These are phyloP conservation scores for Elsinoe fawcettii DNA, from an alignment of 2,329 filamentous ascomycete genomes.

Conservation along the genomic window DNA sequence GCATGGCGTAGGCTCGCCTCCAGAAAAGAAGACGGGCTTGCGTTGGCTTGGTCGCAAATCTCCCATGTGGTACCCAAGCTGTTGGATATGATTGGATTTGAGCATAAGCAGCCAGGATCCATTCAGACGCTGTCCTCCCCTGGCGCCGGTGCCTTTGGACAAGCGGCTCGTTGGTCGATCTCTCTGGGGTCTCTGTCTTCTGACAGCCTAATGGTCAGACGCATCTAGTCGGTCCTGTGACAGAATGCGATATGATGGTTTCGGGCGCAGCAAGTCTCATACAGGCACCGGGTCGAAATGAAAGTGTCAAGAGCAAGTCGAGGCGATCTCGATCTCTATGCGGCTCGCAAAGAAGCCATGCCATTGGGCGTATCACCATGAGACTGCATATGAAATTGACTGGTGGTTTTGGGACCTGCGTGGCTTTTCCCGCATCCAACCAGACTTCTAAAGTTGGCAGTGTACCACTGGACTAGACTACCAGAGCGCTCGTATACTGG, in stretches of 20 bases:
- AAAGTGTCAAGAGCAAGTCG: slow-evolving; percentile 9
- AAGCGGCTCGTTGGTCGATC: not conserved
- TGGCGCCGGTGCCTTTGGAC: not conserved
- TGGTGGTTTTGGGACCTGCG: slow-evolving; percentile 1
- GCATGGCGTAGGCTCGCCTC: not conserved
- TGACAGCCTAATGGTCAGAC: not conserved
- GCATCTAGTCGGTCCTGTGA: slow-evolving; percentile 1
- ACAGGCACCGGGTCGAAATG: slow-evolving; percentile 6
- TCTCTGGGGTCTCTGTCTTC: not conserved
- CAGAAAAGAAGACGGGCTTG: not conserved
- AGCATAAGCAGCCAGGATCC: slow-evolving; percentile 8
- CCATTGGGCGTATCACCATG: slow-evolving; percentile 12
- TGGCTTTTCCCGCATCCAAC: slow-evolving; percentile 6
- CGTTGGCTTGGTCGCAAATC: slow-evolving; percentile 8
- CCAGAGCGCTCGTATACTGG: not conserved
- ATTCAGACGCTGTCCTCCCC: not conserved
- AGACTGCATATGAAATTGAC: slow-evolving; percentile 5
- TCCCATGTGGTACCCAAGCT: slow-evolving; percentile 3
- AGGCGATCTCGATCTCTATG: not conserved
- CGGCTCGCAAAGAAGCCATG: slow-evolving; percentile 2
- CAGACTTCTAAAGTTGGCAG: slow-evolving; percentile 11
- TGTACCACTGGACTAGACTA: slow-evolving; percentile 2
- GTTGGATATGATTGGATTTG: slow-evolving; percentile 8
- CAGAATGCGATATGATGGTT: not conserved
- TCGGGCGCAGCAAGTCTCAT: slow-evolving; percentile 6